Evolutionary conservation across 805 yeast genomes (phyloP), one percentile per base, ranked within the genome.

Genomic region (Wickerhamiella kurtzmanii): DNA sequence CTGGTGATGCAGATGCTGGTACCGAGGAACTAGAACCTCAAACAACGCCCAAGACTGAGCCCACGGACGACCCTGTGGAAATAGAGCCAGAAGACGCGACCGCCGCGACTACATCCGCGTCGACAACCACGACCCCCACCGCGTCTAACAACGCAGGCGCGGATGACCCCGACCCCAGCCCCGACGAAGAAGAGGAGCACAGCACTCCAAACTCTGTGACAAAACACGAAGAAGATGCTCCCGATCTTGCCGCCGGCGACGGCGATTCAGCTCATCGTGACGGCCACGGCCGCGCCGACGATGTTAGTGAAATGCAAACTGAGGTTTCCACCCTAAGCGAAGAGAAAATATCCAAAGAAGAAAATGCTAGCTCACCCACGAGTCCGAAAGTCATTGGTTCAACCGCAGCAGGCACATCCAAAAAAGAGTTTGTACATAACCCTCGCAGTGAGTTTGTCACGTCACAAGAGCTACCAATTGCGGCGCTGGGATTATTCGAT

Each of bases 371-470:
- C 9, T 25, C 32, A 6, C 32, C 32, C 32, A 25, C 9, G 9
- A 22, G 5, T 38, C 21, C 18, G 20, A 35, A 13, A 13, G 16
- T 13, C 22, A 3, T n/a, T 41, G 37, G 38, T 21, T 3, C 19
- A 37, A 36, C 16, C 32, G 3, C 8, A 21, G n/a, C 46, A 11
- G 20, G 37, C n/a, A 16, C 49, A 3, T 43, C 41, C 13, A 50
- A 48, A 37, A 69, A 75, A 20, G 55, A 52, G 47, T 59, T 56
- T 41, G 63, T 61, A 4, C 76, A 75, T 53, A 82, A 82, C 57
- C 89, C 92, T 1, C 80, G 80, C 56, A 73, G 83, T 0, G 89
- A 82, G 61, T 81, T 77, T 60, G 89, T 82, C 3, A 68, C 76
- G 0, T 69, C 84, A 0, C 88, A 81, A 58, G 74, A 81, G 1